Base-by-base conservation (phyloP, 495 filamentous ascomycete genomes). In the Podospora sp. region DNA sequence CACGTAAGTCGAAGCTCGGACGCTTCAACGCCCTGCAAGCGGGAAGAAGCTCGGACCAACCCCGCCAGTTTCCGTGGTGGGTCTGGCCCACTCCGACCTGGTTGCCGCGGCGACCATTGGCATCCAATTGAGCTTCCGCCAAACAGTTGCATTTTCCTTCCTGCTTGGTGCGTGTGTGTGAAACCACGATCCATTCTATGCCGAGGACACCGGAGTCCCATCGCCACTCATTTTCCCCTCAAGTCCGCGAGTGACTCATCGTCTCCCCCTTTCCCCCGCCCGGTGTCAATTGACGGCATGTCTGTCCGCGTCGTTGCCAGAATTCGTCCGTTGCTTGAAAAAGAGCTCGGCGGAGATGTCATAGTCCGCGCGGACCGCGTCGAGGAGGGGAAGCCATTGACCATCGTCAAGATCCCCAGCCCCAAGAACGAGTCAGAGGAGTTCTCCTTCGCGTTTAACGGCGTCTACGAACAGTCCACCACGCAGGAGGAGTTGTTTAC, bases 361-460 rank as follows among this genome's bases (percentile, higher is more conserved):
- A 96, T 99, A 71, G 88, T 99, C 59, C 86, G 82, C 21, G 86
- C 89, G 0, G 81, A 86, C 73, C 73, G 77, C 70, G 77, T 76
- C 70, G 84, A 87, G 6, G 86, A 90, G 40, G 85, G 87, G 11
- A 84, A 76, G 68, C 76, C 81, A 6, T 75, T 74, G 63, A 94
- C 87, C 12, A 77, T 93, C 14, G 88, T 99, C 69, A 90, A 91
- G 69, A 97, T 99, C 72, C 95, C 95, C 22, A 98, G 92, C 77
- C 94, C 94, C 0, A 97, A 94, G 81, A 97, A 97, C 68, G 91
- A 91, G 67, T 82, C 85, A 6, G 95, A 99, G 74, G 89, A 92
- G 66, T 99, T 94, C 77, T 90, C 91, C 24, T 99, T 98, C 73
- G 88, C 94, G 29, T 99, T 98, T 86, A 97, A 93, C 83, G 86